A percentile compares a stretch with the other conserved stretches of the same genome.
phyloP scores from a whole-genome alignment of 1,139 yeast genomes.

The Lodderomyces pseudojiufengensis region DNA sequence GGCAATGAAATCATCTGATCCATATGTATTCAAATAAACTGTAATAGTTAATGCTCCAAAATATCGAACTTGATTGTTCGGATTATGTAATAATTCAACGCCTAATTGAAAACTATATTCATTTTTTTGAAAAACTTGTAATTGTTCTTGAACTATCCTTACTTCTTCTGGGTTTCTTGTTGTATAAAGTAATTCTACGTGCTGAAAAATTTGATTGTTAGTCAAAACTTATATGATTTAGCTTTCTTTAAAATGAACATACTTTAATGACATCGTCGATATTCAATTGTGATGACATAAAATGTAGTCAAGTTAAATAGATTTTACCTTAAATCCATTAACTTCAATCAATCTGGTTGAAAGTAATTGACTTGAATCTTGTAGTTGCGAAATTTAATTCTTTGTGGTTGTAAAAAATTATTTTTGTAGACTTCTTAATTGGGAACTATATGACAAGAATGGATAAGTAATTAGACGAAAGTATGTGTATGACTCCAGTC shows the following conservation, averaged over 20 bases:
- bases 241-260: no score
- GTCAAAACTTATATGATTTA: slow-evolving; percentile 4
- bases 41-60: slow-evolving; percentile 74
- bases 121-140: slow-evolving; percentile 56
- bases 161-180: slow-evolving; percentile 42
- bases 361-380: no score
- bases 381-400: no score
- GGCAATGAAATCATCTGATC: slow-evolving; percentile 8
- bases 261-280: slow-evolving; percentile 15
- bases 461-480: no score
- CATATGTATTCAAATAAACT: slow-evolving; percentile 46
- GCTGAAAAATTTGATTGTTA: slow-evolving; percentile 17
- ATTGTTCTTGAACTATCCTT: slow-evolving; percentile 42
- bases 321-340: no score
- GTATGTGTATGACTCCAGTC: no score
- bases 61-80: slow-evolving; percentile 52
- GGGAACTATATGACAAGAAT: no score
- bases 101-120: slow-evolving; percentile 51
- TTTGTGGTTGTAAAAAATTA: no score
- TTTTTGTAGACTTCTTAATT: no score
- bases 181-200: slow-evolving; percentile 40
- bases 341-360: no score
- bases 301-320: no score
- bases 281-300: slow-evolving; percentile 6
- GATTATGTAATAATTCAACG: slow-evolving; percentile 35